These are phyloP conservation scores for Ophiosphaerella herpotricha DNA, from an alignment of 2,329 filamentous ascomycete genomes.

Conservation along the genomic window DNA sequence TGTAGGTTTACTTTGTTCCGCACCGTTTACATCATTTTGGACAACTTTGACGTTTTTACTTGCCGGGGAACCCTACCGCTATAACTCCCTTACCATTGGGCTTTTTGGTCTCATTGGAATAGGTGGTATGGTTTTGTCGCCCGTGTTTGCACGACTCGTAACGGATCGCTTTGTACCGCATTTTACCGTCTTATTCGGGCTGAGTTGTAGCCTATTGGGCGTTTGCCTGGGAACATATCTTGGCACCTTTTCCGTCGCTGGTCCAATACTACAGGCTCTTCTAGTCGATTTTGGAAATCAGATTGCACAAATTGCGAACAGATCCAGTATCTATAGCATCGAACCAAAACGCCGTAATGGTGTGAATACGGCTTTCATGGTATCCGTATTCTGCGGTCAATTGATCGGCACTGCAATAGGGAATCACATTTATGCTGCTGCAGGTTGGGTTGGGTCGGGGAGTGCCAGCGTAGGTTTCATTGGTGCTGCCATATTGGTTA, in stretches of 20 bases:
- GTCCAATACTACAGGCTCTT: slow-evolving; percentile 73
- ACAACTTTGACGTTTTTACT: slow-evolving; percentile 81
- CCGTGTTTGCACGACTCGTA: slow-evolving; percentile 70
- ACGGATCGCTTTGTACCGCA: slow-evolving; percentile 73
- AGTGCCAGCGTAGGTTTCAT: slow-evolving; percentile 62
- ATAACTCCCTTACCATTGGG: slow-evolving; percentile 70
- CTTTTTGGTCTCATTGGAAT: slow-evolving; percentile 81
- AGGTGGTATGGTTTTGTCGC: slow-evolving; percentile 67
- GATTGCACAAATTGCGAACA: slow-evolving; percentile 74
- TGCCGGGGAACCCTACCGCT: slow-evolving; percentile 70
- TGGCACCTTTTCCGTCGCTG: slow-evolving; percentile 68
- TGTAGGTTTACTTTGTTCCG: slow-evolving; percentile 65
- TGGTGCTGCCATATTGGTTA: slow-evolving; percentile 53
- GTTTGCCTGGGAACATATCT: slow-evolving; percentile 71
- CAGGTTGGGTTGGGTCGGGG: slow-evolving; percentile 62
- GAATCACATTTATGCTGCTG: slow-evolving; percentile 59
- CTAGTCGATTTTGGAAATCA: slow-evolving; percentile 74
- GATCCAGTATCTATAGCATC: slow-evolving; percentile 70
- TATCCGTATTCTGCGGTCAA: slow-evolving; percentile 75
- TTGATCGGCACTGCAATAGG: slow-evolving; percentile 65
- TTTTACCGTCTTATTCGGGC: slow-evolving; percentile 68
- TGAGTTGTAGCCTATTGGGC: slow-evolving; percentile 63
- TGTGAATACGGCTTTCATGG: slow-evolving; percentile 83
- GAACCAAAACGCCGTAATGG: slow-evolving; percentile 73
- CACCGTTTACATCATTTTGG: slow-evolving; percentile 71